These are phyloP conservation scores for Ailanthus altissimus DNA, from an alignment of 345 rosid genomes.

Conservation along the genomic window DNA sequence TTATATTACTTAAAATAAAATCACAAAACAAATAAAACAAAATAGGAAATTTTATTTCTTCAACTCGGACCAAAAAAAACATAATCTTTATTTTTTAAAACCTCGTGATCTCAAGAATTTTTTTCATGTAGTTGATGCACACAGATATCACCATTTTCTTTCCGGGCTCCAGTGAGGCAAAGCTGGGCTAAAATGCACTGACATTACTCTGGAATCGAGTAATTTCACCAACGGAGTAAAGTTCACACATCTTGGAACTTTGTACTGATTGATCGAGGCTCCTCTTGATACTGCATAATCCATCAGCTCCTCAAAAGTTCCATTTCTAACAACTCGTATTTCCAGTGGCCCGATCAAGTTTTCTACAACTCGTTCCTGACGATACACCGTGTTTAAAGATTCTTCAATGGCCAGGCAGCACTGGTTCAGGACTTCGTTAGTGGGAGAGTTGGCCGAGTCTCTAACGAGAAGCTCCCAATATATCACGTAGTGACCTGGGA, in stretches of 20 bases:
- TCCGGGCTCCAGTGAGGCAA: constrained; percentile 76
- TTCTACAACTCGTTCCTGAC: constrained; percentile 77
- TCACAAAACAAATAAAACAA: no score
- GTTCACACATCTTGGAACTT: constrained; percentile 86
- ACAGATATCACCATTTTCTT: constrained; percentile 19
- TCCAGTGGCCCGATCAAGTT: constrained; percentile 46
- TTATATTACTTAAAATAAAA: no score
- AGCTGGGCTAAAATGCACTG: constrained; percentile 64
- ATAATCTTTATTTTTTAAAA: no score
- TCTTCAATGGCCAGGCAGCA: constrained; percentile 88
- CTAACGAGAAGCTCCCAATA: constrained; percentile 71
- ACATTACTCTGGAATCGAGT: constrained; percentile 69
- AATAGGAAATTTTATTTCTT: no score
- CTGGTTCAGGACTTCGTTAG: constrained; percentile 38
- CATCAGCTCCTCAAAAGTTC: constrained; percentile 92
- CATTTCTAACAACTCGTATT: constrained; percentile 21
- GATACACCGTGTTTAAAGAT: constrained; percentile 72
- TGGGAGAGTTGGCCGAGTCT: constrained; percentile 46
- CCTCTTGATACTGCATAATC: constrained; percentile 89
- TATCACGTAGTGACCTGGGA: constrained; percentile 85
- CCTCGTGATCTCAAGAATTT: no score
- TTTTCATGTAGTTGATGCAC: no score
- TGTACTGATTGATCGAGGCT: constrained; percentile 88
- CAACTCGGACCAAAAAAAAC: no score
- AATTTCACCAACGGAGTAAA: constrained; percentile 79